Conservation (phyloP, 768 basidiomycete genomes). For the Hortiboletus campestris region DNA sequence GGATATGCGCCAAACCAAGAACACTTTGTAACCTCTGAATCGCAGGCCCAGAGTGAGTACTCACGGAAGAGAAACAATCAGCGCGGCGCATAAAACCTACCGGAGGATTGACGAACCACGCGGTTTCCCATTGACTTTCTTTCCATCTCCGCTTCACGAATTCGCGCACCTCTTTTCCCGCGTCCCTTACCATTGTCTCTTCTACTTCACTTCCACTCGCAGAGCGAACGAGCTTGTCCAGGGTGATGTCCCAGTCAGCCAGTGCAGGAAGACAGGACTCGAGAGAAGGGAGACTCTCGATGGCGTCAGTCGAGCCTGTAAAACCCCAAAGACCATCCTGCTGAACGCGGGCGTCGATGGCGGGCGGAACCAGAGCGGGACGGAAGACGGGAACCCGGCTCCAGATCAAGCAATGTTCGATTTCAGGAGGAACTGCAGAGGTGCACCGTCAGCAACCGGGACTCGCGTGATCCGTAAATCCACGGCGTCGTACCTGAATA, state of each 20-base stretch:
- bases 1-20: constrained; percentile 78
- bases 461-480: background rate
- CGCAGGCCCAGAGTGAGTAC: background rate
- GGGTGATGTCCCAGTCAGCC: constrained; percentile 67
- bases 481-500: constrained; percentile 60
- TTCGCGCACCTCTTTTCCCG: constrained; percentile 55
- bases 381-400: constrained; percentile 71
- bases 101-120: constrained; percentile 89
- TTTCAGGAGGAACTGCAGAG: constrained; percentile 56
- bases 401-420: constrained; percentile 81
- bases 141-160: constrained; percentile 69
- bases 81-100: constrained; percentile 41
- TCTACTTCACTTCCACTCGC: constrained; percentile 51
- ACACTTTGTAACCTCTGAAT: constrained; percentile 77
- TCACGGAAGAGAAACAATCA: background rate
- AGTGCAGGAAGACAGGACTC: constrained; percentile 58
- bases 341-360: constrained; percentile 55
- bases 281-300: constrained; percentile 59
- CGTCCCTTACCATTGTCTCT: constrained; percentile 46
- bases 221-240: constrained; percentile 57
- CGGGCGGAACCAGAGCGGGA: constrained; percentile 47
- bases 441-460: background rate
- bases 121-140: constrained; percentile 81
- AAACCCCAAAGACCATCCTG: constrained; percentile 85
- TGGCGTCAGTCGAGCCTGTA: constrained; percentile 56